Percentiles rank a stretch among this genome's conserved stretches.
Conservation (phyloP, 257 asterid genomes). For the Cruciata laevipes region DNA sequence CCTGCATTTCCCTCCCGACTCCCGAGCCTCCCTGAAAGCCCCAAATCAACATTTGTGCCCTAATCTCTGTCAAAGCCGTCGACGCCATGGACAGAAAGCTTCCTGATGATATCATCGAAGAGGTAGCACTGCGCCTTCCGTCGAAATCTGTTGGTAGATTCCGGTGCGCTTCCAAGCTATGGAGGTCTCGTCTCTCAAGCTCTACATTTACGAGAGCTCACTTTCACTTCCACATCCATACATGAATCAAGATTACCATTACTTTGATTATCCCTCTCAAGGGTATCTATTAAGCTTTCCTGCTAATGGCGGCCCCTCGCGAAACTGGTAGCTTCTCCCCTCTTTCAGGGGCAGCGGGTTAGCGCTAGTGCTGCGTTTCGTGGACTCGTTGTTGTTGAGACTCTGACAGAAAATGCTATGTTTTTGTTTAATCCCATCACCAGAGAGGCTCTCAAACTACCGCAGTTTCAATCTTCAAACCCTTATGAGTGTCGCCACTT, state of each 20-base stretch:
- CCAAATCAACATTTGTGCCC: too few species aligned
- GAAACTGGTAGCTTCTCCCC: neutral
- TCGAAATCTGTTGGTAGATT: neutral
- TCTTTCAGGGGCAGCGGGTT: neutral
- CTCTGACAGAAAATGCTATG: neutral
- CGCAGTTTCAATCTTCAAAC: neutral
- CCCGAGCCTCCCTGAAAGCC: too few species aligned
- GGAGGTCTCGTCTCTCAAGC: neutral
- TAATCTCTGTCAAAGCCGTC: neutral
- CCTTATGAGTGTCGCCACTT: constrained; percentile 2
- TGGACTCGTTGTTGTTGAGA: constrained; percentile 22
- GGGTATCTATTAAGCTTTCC: constrained; percentile 10
- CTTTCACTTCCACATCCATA: constrained; percentile 11
- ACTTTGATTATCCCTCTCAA: too few species aligned
- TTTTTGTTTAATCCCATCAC: constrained; percentile 35
- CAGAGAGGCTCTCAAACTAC: constrained; percentile 14
- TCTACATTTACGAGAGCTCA: constrained; percentile 4
- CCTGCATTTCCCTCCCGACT: too few species aligned
- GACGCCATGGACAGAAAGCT: neutral
- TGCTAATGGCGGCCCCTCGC: neutral
- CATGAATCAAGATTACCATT: neutral
- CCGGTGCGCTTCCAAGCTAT: neutral
- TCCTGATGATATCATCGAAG: neutral
- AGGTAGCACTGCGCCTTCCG: neutral
- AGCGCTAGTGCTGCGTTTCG: constrained; percentile 23